phyloP scores from a whole-genome alignment of 257 asterid species.

The Nicotiana noctiflora region DNA sequence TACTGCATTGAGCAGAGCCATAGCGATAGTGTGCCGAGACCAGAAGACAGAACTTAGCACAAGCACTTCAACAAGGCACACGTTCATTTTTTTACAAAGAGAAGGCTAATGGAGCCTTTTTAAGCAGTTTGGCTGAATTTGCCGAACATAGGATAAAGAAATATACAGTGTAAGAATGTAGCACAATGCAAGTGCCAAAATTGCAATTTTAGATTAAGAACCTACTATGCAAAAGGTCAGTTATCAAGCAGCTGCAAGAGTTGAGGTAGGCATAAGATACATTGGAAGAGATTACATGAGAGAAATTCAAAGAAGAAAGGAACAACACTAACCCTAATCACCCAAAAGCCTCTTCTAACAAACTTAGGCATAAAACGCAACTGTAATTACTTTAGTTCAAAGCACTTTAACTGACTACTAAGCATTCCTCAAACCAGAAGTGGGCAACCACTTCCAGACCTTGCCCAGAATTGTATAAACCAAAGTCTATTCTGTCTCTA shows the following conservation, averaged over 20 bases:
- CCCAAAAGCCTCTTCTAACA: not conserved
- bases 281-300: not conserved
- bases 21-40: not conserved
- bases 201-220: not conserved
- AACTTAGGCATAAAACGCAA: not conserved
- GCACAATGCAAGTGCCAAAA: not conserved
- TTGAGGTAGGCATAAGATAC: not conserved
- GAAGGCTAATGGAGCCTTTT: not conserved
- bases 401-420: not conserved
- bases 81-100: not conserved
- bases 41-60: not conserved
- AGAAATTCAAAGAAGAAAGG: not conserved
- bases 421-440: not conserved
- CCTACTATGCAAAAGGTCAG: not conserved
- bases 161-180: not conserved
- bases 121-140: not conserved
- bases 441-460: not conserved
- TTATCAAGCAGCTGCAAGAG: not conserved
- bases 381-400: not conserved
- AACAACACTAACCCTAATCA: not conserved
- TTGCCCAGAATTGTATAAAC: not conserved
- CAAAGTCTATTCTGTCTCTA: not conserved
- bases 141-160: not conserved
- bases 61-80: conserved; percentile 2
- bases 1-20: not conserved